phyloP scores from a whole-genome alignment of 805 yeast species.

The Sugiyamaella americana region DNA sequence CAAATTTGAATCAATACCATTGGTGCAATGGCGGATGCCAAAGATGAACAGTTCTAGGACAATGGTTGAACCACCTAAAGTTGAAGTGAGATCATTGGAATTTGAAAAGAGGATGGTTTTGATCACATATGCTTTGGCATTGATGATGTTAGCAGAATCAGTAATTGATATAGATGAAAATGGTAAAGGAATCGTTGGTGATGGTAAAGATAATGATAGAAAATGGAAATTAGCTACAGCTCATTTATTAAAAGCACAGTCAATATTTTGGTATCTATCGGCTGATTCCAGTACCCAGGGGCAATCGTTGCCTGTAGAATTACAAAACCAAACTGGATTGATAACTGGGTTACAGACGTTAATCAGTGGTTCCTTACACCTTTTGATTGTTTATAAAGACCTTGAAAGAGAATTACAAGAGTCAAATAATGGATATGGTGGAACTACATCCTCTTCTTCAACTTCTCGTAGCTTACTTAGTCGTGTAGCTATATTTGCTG shows the following conservation, averaged over 20 bases:
- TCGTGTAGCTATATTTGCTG: conserved; percentile 30
- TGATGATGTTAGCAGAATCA: conserved; percentile 15
- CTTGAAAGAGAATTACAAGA: conserved; percentile 15
- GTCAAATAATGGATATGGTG: conserved; percentile 5
- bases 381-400: conserved; percentile 25
- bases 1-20: conserved; percentile 10
- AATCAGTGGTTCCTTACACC: conserved; percentile 28
- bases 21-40: conserved; percentile 27
- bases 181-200: conserved; percentile 6
- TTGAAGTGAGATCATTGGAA: conserved; percentile 14
- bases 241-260: conserved; percentile 23
- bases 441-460: conserved; percentile 10
- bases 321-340: conserved; percentile 4
- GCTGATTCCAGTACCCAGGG: conserved; percentile 10
- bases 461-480: conserved; percentile 24
- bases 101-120: conserved; percentile 23
- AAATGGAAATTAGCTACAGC: conserved; percentile 26
- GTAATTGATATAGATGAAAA: conserved; percentile 2
- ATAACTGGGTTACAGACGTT: conserved; percentile 21
- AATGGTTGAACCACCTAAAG: conserved; percentile 14
- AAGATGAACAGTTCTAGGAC: conserved; percentile 11
- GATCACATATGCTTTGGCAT: conserved; percentile 21
- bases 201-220: conserved; percentile 8
- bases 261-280: conserved; percentile 22
- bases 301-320: conserved; percentile 1